phyloP scores from a whole-genome alignment of 108 stramenopile species.

The Skeletonema grethae region DNA sequence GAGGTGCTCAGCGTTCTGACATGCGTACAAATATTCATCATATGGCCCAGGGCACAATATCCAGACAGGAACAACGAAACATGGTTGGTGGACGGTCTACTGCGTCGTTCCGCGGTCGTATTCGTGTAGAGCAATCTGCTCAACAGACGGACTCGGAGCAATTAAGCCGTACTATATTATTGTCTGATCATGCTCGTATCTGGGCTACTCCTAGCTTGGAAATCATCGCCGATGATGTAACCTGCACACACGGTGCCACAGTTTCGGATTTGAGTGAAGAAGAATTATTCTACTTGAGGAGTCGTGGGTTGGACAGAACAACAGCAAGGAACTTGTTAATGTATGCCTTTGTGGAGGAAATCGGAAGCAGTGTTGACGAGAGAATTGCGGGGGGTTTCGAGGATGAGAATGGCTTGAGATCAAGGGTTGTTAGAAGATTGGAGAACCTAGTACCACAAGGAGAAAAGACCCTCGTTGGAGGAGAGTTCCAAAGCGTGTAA shows the following conservation, averaged over 20 bases:
- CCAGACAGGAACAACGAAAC: constrained; percentile 88
- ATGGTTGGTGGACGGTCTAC: constrained; percentile 89
- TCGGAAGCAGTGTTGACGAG: constrained; percentile 59
- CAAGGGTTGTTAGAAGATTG: constrained; percentile 69
- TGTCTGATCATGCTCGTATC: constrained; percentile 83
- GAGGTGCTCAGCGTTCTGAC: constrained; percentile 84
- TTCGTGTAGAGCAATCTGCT: constrained; percentile 92
- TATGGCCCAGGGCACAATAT: constrained; percentile 78
- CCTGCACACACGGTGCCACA: constrained; percentile 96
- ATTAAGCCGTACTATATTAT: constrained; percentile 84
- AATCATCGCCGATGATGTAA: constrained; percentile 95
- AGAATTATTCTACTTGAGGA: constrained; percentile 90
- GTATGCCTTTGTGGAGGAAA: constrained; percentile 89
- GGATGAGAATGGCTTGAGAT: constrained; percentile 67
- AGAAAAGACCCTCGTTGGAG: constrained; percentile 69
- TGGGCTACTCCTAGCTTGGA: constrained; percentile 93
- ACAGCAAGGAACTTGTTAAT: constrained; percentile 81
- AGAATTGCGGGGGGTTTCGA: constrained; percentile 60
- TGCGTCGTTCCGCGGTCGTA: constrained; percentile 90
- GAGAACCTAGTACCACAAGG: constrained; percentile 81
- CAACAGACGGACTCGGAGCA: constrained; percentile 93
- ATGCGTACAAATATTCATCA: constrained; percentile 92
- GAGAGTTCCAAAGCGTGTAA: constrained; percentile 84
- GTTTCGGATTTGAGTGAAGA: constrained; percentile 95
- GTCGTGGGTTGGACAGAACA: constrained; percentile 81